Percentiles rank a stretch among this genome's conserved stretches.
Evolutionary conservation across 257 asterid species (phyloP).

Genomic region (Striga asiatica): DNA sequence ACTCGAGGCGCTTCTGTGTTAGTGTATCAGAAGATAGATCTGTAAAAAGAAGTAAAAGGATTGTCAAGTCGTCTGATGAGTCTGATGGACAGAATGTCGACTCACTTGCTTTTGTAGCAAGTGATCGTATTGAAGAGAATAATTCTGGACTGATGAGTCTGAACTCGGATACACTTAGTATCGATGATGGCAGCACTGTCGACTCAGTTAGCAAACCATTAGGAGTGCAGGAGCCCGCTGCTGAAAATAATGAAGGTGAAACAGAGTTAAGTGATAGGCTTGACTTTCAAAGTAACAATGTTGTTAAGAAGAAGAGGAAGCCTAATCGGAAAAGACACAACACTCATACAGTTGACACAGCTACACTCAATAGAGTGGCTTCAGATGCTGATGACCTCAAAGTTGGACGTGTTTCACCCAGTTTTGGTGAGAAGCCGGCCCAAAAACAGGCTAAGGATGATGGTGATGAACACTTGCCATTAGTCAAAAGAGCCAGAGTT

Average conservation of each 20-base stretch:
- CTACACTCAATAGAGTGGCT: constrained; percentile 22
- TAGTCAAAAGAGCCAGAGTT: constrained; percentile 84
- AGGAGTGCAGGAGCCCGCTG: constrained; percentile 19
- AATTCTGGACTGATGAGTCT: constrained; percentile 52
- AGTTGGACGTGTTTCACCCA: constrained; percentile 22
- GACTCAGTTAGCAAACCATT: constrained; percentile 39
- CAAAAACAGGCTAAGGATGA: constrained; percentile 40
- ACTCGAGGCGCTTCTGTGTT: constrained; percentile 25
- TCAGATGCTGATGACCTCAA: constrained; percentile 34
- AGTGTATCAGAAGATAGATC: constrained; percentile 27
- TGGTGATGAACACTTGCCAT: constrained; percentile 89
- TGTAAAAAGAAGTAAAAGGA: constrained; percentile 53
- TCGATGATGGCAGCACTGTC: constrained; percentile 48
- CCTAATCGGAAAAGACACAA: constrained; percentile 54
- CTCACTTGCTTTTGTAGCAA: constrained; percentile 36
- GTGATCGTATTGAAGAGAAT: constrained; percentile 48
- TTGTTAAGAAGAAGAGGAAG: constrained; percentile 68
- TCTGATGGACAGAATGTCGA: constrained; percentile 32
- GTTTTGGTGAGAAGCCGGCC: constrained; percentile 24
- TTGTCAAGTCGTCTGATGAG: constrained; percentile 43
- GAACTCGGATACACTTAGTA: constrained; percentile 57
- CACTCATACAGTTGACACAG: constrained; percentile 23
- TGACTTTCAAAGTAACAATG: constrained; percentile 44
- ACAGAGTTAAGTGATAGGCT: constrained; percentile 53
- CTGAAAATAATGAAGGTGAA: constrained; percentile 33